Evolutionary conservation across 192 early-diverging fungal species (phyloP).

Genomic region (Phycomyces blakesleeanus): DNA sequence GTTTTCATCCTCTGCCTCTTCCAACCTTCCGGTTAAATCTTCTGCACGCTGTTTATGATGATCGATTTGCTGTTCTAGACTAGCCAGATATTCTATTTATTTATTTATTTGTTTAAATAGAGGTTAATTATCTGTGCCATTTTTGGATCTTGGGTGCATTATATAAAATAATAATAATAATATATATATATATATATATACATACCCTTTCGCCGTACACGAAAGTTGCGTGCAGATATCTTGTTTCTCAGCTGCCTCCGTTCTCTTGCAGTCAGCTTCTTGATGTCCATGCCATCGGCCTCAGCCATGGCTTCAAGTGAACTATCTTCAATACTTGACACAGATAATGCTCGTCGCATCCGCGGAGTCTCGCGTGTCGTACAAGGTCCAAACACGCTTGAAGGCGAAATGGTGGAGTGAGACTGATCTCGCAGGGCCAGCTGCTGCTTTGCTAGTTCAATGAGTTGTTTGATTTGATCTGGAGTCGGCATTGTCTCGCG

Average conservation of each 20-base stretch:
- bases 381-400: background rate
- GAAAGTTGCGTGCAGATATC: constrained; percentile 11
- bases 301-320: constrained; percentile 8
- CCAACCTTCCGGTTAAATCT: constrained; percentile 5
- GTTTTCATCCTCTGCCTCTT: constrained; percentile 24
- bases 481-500: constrained; percentile 9
- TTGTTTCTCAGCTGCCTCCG: constrained; percentile 21
- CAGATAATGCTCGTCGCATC: background rate
- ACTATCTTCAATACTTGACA: background rate
- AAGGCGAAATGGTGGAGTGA: constrained; percentile 10
- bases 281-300: constrained; percentile 24
- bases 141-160: too few relatives aligned
- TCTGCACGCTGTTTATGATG: constrained; percentile 15
- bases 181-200: constrained; percentile 2
- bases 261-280: constrained; percentile 16
- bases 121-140: too few relatives aligned
- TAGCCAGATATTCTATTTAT: constrained; percentile 29
- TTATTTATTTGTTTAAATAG: background rate
- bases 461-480: constrained; percentile 29
- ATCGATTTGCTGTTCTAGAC: constrained; percentile 31
- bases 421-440: constrained; percentile 24
- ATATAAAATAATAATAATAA: background rate
- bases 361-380: background rate
- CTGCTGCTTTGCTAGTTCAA: constrained; percentile 27
- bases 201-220: constrained; percentile 7